Evolutionary conservation across 2,329 filamentous ascomycete genomes (phyloP).

Genomic region (Trichoderma sp.): DNA sequence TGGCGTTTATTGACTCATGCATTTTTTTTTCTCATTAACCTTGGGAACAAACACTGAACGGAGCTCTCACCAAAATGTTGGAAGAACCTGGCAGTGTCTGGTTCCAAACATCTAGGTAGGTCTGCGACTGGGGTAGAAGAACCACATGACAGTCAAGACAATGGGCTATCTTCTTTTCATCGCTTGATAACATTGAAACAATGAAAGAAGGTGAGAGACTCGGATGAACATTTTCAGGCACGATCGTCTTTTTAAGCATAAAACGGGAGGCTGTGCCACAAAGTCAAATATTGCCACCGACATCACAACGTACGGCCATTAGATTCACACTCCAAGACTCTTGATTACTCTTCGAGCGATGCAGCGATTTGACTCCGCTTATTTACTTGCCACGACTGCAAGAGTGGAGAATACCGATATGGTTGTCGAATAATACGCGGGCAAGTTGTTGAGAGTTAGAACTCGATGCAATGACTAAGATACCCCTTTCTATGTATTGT

Average conservation of each 20-base stretch:
- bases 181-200: not conserved
- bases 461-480: not conserved
- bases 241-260: constrained; percentile 10
- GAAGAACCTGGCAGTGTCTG: not conserved
- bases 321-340: not conserved
- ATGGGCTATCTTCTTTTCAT: not conserved
- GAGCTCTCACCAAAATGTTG: not conserved
- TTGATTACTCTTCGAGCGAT: not conserved
- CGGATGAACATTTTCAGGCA: not conserved
- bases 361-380: not conserved
- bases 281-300: constrained; percentile 10
- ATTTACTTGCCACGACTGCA: not conserved
- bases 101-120: not conserved
- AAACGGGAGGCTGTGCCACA: constrained; percentile 1
- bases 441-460: not conserved
- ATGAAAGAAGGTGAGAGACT: not conserved
- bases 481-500: not conserved
- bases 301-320: not conserved
- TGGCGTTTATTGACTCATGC: not conserved
- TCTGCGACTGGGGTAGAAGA: not conserved
- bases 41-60: not conserved
- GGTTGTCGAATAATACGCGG: not conserved
- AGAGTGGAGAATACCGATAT: not conserved
- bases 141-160: not conserved
- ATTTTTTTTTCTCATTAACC: not conserved